Evolutionary conservation across 768 basidiomycete species (phyloP).

Genomic region (Ramaria sp.): DNA sequence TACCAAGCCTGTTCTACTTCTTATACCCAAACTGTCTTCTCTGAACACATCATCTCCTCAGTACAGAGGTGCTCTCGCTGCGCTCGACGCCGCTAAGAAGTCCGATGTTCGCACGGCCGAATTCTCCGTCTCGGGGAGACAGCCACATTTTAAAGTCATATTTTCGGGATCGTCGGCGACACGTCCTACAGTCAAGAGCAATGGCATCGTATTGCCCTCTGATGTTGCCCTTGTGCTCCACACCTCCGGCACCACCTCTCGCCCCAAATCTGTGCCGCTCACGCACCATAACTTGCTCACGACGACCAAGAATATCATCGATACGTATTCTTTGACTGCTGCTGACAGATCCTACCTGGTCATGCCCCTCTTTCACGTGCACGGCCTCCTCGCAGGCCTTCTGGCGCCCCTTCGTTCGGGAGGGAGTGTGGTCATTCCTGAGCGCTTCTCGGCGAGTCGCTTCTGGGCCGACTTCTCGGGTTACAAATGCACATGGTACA

Average conservation of each 20-base stretch:
- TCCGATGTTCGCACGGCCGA: conserved; percentile 10
- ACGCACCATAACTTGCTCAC: conserved; percentile 23
- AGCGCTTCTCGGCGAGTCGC: conserved; percentile 39
- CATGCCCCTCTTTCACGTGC: conserved; percentile 53
- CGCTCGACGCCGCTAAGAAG: conserved; percentile 12
- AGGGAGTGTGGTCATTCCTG: conserved; percentile 42
- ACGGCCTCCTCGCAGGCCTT: conserved; percentile 48
- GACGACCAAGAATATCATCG: conserved; percentile 21
- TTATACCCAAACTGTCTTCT: conserved; percentile 12
- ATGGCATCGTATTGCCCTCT: background rate
- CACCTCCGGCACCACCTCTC: conserved; percentile 42
- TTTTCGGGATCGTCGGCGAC: background rate
- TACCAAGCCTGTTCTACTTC: conserved; percentile 16
- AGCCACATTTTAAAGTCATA: background rate
- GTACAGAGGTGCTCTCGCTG: conserved; percentile 10
- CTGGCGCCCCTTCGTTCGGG: conserved; percentile 47
- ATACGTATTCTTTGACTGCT: conserved; percentile 22
- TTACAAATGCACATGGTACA: conserved; percentile 36
- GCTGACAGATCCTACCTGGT: conserved; percentile 24
- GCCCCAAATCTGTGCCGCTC: conserved; percentile 21
- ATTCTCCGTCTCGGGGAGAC: conserved; percentile 1
- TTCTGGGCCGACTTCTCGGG: conserved; percentile 36
- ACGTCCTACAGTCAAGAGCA: background rate
- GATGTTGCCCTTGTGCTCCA: conserved; percentile 36
- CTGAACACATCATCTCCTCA: background rate